Evolutionary conservation across 768 basidiomycete genomes (phyloP).

Genomic region (Rhizopogon vinicolor): DNA sequence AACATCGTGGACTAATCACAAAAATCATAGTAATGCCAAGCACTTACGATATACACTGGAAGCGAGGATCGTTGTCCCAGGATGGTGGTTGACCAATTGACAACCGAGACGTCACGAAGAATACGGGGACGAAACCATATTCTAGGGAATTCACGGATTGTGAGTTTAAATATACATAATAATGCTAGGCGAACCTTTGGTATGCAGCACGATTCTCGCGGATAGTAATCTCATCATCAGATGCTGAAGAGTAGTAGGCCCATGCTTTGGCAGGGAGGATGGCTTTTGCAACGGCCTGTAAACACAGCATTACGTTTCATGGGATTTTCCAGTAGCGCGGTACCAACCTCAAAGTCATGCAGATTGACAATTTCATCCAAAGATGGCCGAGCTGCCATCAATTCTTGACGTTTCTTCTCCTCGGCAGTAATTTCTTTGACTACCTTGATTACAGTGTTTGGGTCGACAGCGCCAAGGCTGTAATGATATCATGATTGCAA

Average conservation of each 20-base stretch:
- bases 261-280: constrained; percentile 87
- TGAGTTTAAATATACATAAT: neutral
- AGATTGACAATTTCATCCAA: constrained; percentile 80
- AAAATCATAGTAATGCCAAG: neutral
- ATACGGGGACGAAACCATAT: constrained; percentile 91
- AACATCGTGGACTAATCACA: constrained; percentile 5
- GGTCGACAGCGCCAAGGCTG: constrained; percentile 71
- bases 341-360: constrained; percentile 86
- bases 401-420: constrained; percentile 64
- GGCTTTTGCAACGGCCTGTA: constrained; percentile 72
- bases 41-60: constrained; percentile 75
- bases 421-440: constrained; percentile 61
- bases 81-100: constrained; percentile 85
- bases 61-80: constrained; percentile 70
- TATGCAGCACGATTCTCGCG: constrained; percentile 91
- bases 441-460: constrained; percentile 57
- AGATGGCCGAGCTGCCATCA: constrained; percentile 60
- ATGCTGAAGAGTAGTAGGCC: constrained; percentile 96
- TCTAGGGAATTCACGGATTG: constrained; percentile 24
- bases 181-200: constrained; percentile 53
- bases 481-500: neutral
- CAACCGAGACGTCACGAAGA: constrained; percentile 75
- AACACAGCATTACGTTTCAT: constrained; percentile 4
- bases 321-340: neutral
- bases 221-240: constrained; percentile 90